A percentile compares a stretch with the other conserved stretches of the same genome.
phyloP scores from a whole-genome alignment of 2,329 filamentous ascomycete genomes.

The Stylonectria norvegica region DNA sequence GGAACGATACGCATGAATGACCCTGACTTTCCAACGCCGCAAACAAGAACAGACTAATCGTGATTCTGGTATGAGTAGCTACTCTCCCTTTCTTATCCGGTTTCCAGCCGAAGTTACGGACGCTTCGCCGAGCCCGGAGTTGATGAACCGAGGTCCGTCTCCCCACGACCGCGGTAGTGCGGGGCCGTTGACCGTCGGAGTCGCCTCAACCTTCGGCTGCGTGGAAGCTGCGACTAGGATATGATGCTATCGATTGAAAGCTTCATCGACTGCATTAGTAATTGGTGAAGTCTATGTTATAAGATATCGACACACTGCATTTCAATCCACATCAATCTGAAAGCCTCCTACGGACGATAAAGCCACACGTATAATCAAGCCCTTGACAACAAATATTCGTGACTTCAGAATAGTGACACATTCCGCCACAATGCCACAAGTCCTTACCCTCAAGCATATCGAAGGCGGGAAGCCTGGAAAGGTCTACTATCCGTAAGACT shows the following conservation, averaged over 20 bases:
- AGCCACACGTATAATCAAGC: too few species aligned
- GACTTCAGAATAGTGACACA: not conserved
- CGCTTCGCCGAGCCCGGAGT: not conserved
- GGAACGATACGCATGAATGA: too few species aligned
- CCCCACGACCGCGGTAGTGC: too few species aligned
- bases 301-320: not conserved
- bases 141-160: not conserved
- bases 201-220: not conserved
- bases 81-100: too few species aligned
- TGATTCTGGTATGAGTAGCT: too few species aligned
- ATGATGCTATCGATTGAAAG: not conserved
- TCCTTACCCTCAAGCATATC: constrained; percentile 63
- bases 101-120: too few species aligned
- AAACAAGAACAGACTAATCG: too few species aligned
- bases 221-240: not conserved
- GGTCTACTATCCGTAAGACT: constrained; percentile 78
- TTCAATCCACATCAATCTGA: not conserved
- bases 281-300: too few species aligned
- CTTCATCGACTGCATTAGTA: not conserved
- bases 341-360: too few species aligned
- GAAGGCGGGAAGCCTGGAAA: constrained; percentile 77
- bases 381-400: not conserved
- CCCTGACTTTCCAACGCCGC: too few species aligned
- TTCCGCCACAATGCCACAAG: constrained; percentile 45
- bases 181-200: not conserved